These are phyloP conservation scores for Coniosporium uncinatum DNA, from an alignment of 2,329 filamentous ascomycete genomes.

Conservation along the genomic window DNA sequence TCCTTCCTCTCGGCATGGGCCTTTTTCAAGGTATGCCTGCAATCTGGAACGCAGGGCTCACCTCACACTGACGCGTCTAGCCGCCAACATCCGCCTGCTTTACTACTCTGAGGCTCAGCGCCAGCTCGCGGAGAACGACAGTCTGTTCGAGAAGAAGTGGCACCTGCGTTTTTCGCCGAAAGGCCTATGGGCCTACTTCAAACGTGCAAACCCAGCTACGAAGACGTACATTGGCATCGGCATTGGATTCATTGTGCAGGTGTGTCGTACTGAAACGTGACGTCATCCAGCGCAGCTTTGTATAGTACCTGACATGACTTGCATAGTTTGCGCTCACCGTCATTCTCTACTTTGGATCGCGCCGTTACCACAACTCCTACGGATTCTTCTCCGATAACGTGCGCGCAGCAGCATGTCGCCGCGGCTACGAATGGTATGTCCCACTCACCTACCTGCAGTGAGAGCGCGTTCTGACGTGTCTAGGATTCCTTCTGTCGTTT, in stretches of 20 bases:
- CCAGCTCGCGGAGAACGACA: not conserved
- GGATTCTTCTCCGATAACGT: constrained; percentile 49
- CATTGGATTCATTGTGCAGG: constrained; percentile 50
- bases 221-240: constrained; percentile 45
- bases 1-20: constrained; percentile 58
- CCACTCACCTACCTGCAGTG: not conserved
- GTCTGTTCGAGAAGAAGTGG: not conserved
- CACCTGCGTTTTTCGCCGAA: not conserved
- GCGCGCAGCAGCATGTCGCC: constrained; percentile 33
- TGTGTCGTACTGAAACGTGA: constrained; percentile 31
- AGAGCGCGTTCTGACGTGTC: not conserved
- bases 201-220: constrained; percentile 37
- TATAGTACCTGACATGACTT: constrained; percentile 4
- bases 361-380: constrained; percentile 53
- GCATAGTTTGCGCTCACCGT: constrained; percentile 50
- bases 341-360: constrained; percentile 57
- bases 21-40: constrained; percentile 61
- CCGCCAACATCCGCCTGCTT: constrained; percentile 8
- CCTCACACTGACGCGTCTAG: no score
- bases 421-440: constrained; percentile 60
- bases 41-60: no score
- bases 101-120: constrained; percentile 6
- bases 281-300: no score
- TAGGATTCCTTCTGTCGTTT: constrained; percentile 57
- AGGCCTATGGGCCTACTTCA: constrained; percentile 22